Percentiles rank a stretch among this genome's conserved stretches.
These are phyloP conservation scores for Phalaenopsis equestris DNA, from an alignment of 106 monocot genomes.

Conservation along the genomic window DNA sequence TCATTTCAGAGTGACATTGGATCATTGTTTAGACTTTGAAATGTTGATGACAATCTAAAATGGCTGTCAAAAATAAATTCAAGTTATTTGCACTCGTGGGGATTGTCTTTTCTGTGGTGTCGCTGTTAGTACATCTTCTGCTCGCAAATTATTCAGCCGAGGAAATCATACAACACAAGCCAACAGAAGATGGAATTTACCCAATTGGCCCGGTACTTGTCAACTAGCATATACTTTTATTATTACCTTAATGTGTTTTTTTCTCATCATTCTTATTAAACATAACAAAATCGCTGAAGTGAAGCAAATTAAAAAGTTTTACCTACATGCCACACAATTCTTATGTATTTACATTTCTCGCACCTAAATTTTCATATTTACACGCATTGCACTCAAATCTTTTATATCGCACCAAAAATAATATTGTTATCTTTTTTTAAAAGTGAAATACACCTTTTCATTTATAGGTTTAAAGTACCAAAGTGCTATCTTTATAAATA, in stretches of 20 bases:
- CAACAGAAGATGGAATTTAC: slow-evolving; percentile 37
- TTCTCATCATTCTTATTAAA: neutral
- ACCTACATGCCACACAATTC: no score
- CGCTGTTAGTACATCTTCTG: slow-evolving; percentile 56
- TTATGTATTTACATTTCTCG: no score
- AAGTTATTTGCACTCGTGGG: slow-evolving; percentile 54
- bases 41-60: slow-evolving; percentile 23
- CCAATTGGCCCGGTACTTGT: slow-evolving; percentile 27
- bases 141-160: slow-evolving; percentile 52
- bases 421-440: no score
- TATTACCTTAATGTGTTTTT: neutral
- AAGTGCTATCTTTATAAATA: no score
- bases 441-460: no score
- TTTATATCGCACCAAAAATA: no score
- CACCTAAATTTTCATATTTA: no score
- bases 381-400: no score
- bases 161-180: slow-evolving; percentile 34
- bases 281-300: neutral
- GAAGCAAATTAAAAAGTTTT: neutral
- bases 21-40: neutral
- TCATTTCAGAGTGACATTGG: neutral
- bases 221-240: neutral
- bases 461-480: no score
- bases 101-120: slow-evolving; percentile 47
- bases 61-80: slow-evolving; percentile 64